Evolutionary conservation across 169 alveolate species (phyloP), one percentile per base, ranked within the genome.

Genomic region (Eimeria falciformis): DNA sequence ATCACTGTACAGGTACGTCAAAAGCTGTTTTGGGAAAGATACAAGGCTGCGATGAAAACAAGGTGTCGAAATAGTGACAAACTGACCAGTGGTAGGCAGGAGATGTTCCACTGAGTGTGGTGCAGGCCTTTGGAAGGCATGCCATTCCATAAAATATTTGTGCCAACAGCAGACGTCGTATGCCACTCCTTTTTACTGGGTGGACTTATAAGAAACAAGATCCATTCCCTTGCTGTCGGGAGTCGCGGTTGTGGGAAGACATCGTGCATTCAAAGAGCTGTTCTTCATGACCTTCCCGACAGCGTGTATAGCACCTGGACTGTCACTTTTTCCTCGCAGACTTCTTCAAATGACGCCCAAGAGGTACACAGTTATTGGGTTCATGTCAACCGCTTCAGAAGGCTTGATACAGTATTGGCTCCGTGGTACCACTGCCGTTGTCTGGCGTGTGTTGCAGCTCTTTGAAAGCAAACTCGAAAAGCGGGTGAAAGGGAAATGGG

Each of bases 211-310:
- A 93, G 94, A 71, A 93, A 95, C 85, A 95, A 96, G 47, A 89
- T 89, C 47, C 97, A 97, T 93, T 96, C 96, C 7, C 95, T 98
- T 43, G 91, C 96, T 14, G 98, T 97, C 58, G 99, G 99, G 55
- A 95, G 96, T 73, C 97, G 99, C 37, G 99, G 99, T 78, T 97
- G 98, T 2, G 99, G 99, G 29, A 98, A 98, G 95, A 98, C 99
- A 17, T 97, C 97, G 17, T 96, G 97, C 29, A 95, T 97, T 27
- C 96, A 95, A 81, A 96, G 97, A 90, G 94, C 96, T 33, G 88
- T 96, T 9, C 91, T 94, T 37, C 95, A 92, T 45, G 95, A 95
- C 85, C 75, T 94, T 50, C 94, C 95, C 79, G 97, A 96, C 47
- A 86, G 94, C 53, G 83, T 92, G 18, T 96, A 96, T 92, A 94